phyloP scores from a whole-genome alignment of 1,284 basidiomycete genomes.

The Inonotus obliquus region DNA sequence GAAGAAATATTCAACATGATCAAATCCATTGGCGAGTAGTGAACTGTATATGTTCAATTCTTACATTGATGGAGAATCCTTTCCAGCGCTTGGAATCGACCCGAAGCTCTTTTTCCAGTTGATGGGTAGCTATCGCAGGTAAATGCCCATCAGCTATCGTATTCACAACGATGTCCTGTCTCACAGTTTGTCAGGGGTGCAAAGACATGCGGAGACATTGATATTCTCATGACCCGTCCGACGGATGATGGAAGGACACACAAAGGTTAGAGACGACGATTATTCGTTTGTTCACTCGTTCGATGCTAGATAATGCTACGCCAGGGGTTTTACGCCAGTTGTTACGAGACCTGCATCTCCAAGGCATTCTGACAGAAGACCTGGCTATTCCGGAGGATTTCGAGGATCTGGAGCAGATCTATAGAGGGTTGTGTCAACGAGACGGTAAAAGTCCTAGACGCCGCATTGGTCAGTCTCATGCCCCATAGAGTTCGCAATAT shows the following conservation, averaged over 20 bases:
- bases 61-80: background rate
- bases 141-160: slow-evolving; percentile 8
- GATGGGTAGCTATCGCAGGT: slow-evolving; percentile 89
- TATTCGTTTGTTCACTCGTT: background rate
- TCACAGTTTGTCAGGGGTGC: slow-evolving; percentile 44
- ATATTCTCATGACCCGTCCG: slow-evolving; percentile 79
- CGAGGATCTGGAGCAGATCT: slow-evolving; percentile 65
- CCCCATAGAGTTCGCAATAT: background rate
- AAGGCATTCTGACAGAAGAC: slow-evolving; percentile 70
- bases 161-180: background rate
- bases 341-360: slow-evolving; percentile 49
- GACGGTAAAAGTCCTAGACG: slow-evolving; percentile 38
- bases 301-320: background rate
- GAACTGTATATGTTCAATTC: slow-evolving; percentile 1
- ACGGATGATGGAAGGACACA: slow-evolving; percentile 71
- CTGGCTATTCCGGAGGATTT: slow-evolving; percentile 68
- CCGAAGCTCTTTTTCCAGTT: slow-evolving; percentile 70
- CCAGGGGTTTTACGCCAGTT: slow-evolving; percentile 56
- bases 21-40: slow-evolving; percentile 54
- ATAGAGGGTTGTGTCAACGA: slow-evolving; percentile 71
- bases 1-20: slow-evolving; percentile 68
- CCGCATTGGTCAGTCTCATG: slow-evolving; percentile 59
- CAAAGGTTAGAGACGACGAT: slow-evolving; percentile 36
- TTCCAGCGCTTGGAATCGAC: slow-evolving; percentile 65
- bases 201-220: slow-evolving; percentile 82